A percentile compares a stretch with the other conserved stretches of the same genome.
phyloP scores from a whole-genome alignment of 169 alveolate species.

The Cryptosporidium meleagridis region DNA sequence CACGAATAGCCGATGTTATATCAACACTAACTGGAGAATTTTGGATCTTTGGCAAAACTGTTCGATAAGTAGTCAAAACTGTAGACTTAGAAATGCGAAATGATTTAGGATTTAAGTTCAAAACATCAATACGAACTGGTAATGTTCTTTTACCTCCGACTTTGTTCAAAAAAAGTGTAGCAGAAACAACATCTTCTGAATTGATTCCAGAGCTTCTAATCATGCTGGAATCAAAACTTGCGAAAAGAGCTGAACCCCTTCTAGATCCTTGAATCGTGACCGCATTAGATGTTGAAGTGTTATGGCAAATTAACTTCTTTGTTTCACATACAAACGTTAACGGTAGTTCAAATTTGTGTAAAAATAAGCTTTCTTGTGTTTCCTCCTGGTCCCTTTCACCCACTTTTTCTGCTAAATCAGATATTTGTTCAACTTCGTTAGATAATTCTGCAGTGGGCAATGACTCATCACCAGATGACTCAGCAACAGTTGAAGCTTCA shows the following conservation, averaged over 20 bases:
- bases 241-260: slow-evolving; percentile 47
- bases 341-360: slow-evolving; percentile 29
- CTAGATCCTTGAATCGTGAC: slow-evolving; percentile 71
- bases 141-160: slow-evolving; percentile 60
- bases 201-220: not conserved
- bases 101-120: slow-evolving; percentile 19
- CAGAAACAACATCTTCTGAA: slow-evolving; percentile 31
- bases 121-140: slow-evolving; percentile 59
- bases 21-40: slow-evolving; percentile 44
- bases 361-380: slow-evolving; percentile 4
- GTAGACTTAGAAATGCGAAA: slow-evolving; percentile 52
- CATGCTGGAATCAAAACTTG: slow-evolving; percentile 21
- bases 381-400: slow-evolving; percentile 5
- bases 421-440: not conserved
- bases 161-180: slow-evolving; percentile 10
- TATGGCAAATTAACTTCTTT: slow-evolving; percentile 42
- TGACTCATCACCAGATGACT: not conserved
- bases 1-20: slow-evolving; percentile 8
- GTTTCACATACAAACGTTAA: slow-evolving; percentile 38
- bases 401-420: not conserved
- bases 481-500: too few relatives aligned
- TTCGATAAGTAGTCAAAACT: slow-evolving; percentile 27
- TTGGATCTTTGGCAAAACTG: slow-evolving; percentile 41
- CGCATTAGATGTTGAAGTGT: slow-evolving; percentile 22
- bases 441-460: not conserved